A percentile compares a stretch with the other conserved stretches of the same genome.
These are phyloP conservation scores for Suillus fuscotomentosus DNA, from an alignment of 768 basidiomycete species.

Conservation along the genomic window DNA sequence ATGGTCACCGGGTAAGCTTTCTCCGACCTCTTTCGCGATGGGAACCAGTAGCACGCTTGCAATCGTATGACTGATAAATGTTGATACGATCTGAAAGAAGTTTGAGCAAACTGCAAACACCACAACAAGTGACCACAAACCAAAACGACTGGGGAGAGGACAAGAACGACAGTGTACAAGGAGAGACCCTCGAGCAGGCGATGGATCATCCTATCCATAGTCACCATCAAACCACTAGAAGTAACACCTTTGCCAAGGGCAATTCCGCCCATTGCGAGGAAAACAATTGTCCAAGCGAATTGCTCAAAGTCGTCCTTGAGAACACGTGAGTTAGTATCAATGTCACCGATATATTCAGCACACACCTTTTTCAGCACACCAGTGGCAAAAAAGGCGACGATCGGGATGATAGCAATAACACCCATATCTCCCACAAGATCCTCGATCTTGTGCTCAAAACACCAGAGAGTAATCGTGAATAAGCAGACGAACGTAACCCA, in stretches of 20 bases:
- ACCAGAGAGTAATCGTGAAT: constrained; percentile 87
- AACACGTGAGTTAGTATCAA: constrained; percentile 3
- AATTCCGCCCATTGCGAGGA: constrained; percentile 97
- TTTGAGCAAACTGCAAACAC: neutral
- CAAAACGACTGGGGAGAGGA: constrained; percentile 68
- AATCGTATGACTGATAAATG: constrained; percentile 97
- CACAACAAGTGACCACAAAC: constrained; percentile 36
- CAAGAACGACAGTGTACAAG: constrained; percentile 68
- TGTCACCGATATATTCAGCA: neutral
- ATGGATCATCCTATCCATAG: constrained; percentile 66
- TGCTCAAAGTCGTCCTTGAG: constrained; percentile 90
- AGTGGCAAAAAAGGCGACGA: constrained; percentile 92
- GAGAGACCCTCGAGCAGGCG: constrained; percentile 57
- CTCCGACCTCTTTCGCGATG: constrained; percentile 88
- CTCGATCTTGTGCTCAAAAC: constrained; percentile 78
- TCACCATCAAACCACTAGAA: constrained; percentile 82
- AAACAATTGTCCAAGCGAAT: constrained; percentile 92
- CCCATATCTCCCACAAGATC: constrained; percentile 92
- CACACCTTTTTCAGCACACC: constrained; percentile 90
- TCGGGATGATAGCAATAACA: constrained; percentile 89
- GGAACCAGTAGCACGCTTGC: constrained; percentile 96
- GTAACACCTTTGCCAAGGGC: constrained; percentile 92
- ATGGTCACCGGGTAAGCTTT: constrained; percentile 66
- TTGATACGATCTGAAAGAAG: constrained; percentile 69
- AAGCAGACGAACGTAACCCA: constrained; percentile 86